Evolutionary conservation across 2,329 filamentous ascomycete species (phyloP).

Genomic region (Fusarium compactum): DNA sequence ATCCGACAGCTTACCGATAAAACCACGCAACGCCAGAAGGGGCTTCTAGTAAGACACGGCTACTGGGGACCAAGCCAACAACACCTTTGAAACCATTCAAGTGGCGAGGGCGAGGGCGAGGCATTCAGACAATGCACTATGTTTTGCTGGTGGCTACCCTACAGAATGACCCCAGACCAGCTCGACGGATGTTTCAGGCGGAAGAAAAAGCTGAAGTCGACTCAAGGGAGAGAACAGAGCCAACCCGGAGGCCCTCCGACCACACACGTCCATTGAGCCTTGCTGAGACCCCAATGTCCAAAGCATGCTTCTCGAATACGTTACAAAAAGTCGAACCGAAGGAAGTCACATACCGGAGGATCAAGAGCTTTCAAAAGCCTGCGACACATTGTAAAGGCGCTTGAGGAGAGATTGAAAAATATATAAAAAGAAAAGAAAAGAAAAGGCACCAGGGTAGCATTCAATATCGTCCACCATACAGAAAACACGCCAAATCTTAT

Average conservation of each 20-base stretch:
- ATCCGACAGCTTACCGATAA: not conserved
- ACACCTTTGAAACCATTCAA: not conserved
- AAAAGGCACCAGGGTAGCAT: not conserved
- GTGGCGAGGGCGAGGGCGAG: constrained; percentile 6
- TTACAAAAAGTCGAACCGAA: not conserved
- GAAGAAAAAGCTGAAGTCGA: not conserved
- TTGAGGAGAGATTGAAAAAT: not conserved
- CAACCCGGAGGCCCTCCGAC: not conserved
- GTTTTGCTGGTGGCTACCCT: constrained; percentile 14
- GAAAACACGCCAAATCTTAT: not conserved
- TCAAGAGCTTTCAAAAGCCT: constrained; percentile 1
- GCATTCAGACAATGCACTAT: constrained; percentile 6
- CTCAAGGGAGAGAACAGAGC: constrained; percentile 8
- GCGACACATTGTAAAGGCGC: not conserved
- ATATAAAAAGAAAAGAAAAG: too few species aligned
- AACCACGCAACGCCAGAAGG: constrained; percentile 3
- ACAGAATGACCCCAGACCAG: constrained; percentile 2
- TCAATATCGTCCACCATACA: not conserved
- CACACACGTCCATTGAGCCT: not conserved
- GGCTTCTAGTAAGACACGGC: constrained; percentile 6
- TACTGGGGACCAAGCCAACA: constrained; percentile 3
- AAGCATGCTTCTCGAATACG: not conserved
- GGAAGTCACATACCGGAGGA: not conserved
- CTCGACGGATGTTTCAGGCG: constrained; percentile 15
- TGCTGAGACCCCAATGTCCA: not conserved